These are phyloP conservation scores for Amanita exitialis DNA, from an alignment of 768 basidiomycete genomes.

Conservation along the genomic window DNA sequence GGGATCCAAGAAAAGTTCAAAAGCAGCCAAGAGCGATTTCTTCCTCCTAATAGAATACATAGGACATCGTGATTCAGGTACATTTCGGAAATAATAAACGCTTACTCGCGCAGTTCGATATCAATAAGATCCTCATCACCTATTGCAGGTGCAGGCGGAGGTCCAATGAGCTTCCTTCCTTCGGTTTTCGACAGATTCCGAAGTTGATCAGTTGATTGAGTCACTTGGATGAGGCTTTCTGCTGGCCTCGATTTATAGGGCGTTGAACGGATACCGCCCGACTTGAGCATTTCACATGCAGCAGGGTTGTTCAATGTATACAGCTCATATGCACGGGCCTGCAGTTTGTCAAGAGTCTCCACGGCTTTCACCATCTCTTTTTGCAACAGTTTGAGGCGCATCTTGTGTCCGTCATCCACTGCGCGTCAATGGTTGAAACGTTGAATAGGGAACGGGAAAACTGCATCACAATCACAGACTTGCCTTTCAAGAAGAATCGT, in stretches of 20 bases:
- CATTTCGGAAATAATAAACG: neutral
- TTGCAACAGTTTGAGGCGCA: constrained; percentile 18
- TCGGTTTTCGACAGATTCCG: neutral
- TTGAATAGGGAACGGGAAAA: neutral
- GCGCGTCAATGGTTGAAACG: neutral
- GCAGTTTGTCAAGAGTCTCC: constrained; percentile 12
- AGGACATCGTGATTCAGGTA: neutral
- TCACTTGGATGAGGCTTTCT: neutral
- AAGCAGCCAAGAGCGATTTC: neutral
- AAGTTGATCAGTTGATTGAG: neutral
- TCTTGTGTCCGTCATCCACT: constrained; percentile 21
- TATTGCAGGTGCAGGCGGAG: neutral
- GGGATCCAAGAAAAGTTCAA: neutral
- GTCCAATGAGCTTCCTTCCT: neutral
- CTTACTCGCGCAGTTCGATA: neutral
- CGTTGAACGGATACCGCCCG: neutral
- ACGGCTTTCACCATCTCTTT: constrained; percentile 18
- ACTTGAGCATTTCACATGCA: neutral
- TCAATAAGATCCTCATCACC: neutral
- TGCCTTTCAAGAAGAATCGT: constrained; percentile 10
- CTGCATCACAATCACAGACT: neutral
- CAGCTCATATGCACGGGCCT: constrained; percentile 11
- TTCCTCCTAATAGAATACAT: neutral
- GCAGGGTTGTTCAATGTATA: neutral
- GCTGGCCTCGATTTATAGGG: neutral